Conservation (phyloP, 805 yeast genomes). For the Yamadazyma sp. region DNA sequence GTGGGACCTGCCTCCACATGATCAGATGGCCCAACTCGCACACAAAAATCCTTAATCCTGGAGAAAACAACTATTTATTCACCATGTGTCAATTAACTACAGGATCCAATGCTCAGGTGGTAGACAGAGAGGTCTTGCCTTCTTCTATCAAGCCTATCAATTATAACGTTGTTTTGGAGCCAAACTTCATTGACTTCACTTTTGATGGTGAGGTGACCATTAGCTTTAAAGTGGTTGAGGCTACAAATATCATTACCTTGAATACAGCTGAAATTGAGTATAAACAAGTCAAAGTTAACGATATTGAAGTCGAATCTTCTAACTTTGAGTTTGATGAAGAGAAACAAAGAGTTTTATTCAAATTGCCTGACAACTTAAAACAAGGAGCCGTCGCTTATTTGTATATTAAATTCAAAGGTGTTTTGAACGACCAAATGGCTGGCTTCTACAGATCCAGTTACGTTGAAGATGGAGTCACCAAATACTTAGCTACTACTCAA, state of each 20-base stretch:
- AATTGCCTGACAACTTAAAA: slow-evolving; percentile 32
- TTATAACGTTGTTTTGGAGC: slow-evolving; percentile 42
- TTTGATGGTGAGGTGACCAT: slow-evolving; percentile 57
- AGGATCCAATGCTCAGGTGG: slow-evolving; percentile 3
- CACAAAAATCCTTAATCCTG: slow-evolving; percentile 3
- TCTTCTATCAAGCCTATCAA: slow-evolving; percentile 42
- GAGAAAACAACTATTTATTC: not conserved
- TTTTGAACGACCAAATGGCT: slow-evolving; percentile 74
- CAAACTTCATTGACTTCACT: slow-evolving; percentile 53
- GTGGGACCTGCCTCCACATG: not conserved
- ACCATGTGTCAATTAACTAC: slow-evolving; percentile 8
- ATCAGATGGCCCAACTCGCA: slow-evolving; percentile 1
- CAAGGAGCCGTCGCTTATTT: slow-evolving; percentile 44
- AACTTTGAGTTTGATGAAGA: slow-evolving; percentile 35
- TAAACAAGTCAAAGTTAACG: slow-evolving; percentile 44
- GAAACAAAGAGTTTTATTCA: slow-evolving; percentile 40
- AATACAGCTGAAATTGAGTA: slow-evolving; percentile 68
- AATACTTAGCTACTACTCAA: slow-evolving; percentile 79
- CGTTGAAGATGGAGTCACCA: slow-evolving; percentile 59
- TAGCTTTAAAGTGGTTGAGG: slow-evolving; percentile 52
- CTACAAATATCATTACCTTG: slow-evolving; percentile 47
- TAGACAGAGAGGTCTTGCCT: slow-evolving; percentile 44
- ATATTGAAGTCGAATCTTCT: slow-evolving; percentile 16
- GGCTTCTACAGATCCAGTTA: slow-evolving; percentile 77
- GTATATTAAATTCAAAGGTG: slow-evolving; percentile 56